Percentiles rank a stretch among this genome's conserved stretches.
Conservation (phyloP, 1,284 basidiomycete species). For the Tremellales sp. region DNA sequence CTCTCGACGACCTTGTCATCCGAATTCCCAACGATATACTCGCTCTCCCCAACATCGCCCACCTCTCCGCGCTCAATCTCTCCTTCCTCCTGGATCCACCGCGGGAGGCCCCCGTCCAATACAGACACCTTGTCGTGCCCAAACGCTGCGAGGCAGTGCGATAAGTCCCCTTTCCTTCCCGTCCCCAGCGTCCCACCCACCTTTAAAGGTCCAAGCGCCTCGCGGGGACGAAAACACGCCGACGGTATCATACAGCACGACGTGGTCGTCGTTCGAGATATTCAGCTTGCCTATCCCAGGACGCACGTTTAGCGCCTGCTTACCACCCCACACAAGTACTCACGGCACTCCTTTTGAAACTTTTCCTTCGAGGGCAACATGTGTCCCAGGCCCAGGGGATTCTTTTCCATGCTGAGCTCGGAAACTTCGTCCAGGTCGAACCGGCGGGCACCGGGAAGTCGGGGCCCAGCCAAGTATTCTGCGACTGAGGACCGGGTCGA, state of each 20-base stretch:
- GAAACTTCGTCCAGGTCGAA: slow-evolving; percentile 73
- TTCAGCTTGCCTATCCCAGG: slow-evolving; percentile 61
- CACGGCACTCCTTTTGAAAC: slow-evolving; percentile 80
- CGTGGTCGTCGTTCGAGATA: slow-evolving; percentile 69
- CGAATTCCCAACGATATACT: slow-evolving; percentile 39
- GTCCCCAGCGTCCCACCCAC: slow-evolving; percentile 30
- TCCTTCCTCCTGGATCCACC: slow-evolving; percentile 71
- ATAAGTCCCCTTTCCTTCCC: background rate
- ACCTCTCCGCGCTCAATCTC: slow-evolving; percentile 56
- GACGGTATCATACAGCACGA: slow-evolving; percentile 83
- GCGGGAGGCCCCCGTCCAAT: slow-evolving; percentile 81
- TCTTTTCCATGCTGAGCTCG: slow-evolving; percentile 53
- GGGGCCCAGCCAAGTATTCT: slow-evolving; percentile 48
- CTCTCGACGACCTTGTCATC: slow-evolving; percentile 44
- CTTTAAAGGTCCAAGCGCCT: slow-evolving; percentile 84
- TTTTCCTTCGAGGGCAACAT: slow-evolving; percentile 77
- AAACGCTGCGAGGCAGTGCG: slow-evolving; percentile 55
- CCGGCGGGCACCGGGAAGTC: slow-evolving; percentile 70
- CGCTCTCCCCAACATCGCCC: slow-evolving; percentile 16
- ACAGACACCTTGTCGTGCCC: slow-evolving; percentile 80
- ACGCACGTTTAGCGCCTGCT: background rate
- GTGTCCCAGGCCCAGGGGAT: slow-evolving; percentile 71
- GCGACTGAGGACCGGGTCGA: slow-evolving; percentile 37
- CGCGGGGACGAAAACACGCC: slow-evolving; percentile 87
- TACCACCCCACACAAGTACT: slow-evolving; percentile 27